Evolutionary conservation across 257 asterid species (phyloP).

Genomic region (Jacaranda copaia): DNA sequence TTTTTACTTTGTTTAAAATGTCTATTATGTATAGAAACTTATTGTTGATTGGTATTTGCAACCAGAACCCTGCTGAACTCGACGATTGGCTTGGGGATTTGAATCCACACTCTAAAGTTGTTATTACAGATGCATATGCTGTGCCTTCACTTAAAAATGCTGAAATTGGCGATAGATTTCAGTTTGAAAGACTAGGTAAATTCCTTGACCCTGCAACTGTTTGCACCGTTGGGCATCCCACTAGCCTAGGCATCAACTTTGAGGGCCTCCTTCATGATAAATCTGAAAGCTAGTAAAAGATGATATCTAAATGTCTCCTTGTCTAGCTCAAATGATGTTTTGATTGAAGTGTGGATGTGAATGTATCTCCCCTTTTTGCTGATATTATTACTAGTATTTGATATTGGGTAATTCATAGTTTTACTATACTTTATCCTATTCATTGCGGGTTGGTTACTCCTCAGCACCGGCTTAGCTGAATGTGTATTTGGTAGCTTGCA

Average conservation of each 20-base stretch:
- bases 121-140: slow-evolving; percentile 72
- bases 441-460: no score
- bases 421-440: no score
- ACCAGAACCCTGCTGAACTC: slow-evolving; percentile 85
- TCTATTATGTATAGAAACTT: not conserved
- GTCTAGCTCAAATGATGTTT: no score
- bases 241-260: not conserved
- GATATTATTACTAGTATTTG: no score
- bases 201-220: slow-evolving; percentile 11
- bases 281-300: not conserved
- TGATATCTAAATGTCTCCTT: not conserved
- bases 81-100: slow-evolving; percentile 89
- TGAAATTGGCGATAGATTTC: slow-evolving; percentile 79
- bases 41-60: not conserved
- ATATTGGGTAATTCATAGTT: no score
- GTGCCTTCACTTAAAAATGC: slow-evolving; percentile 66
- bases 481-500: no score
- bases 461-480: no score
- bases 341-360: no score
- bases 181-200: slow-evolving; percentile 95
- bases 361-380: no score
- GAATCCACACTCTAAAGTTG: slow-evolving; percentile 75
- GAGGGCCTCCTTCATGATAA: not conserved
- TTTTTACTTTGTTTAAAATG: not conserved
- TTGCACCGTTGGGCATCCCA: not conserved